phyloP scores from a whole-genome alignment of 2,329 filamentous ascomycete genomes.

The Elsinoe australis region DNA sequence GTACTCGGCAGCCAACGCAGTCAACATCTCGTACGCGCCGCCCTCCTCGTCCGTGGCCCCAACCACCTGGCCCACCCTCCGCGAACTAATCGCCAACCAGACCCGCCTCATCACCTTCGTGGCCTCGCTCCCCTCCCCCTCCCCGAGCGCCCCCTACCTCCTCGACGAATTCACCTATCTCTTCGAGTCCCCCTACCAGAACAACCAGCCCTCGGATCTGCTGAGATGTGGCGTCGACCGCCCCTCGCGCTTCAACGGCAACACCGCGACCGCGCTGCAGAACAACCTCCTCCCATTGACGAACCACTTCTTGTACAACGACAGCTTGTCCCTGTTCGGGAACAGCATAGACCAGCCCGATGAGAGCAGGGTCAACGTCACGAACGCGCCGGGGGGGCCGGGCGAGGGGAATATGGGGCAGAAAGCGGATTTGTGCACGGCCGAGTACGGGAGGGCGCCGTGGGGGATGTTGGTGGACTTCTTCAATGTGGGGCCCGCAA shows the following conservation, averaged over 20 bases:
- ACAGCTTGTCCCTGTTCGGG: constrained; percentile 42
- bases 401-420: constrained; percentile 46
- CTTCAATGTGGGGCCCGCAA: constrained; percentile 63
- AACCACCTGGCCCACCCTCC: constrained; percentile 62
- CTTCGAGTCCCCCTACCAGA: constrained; percentile 66
- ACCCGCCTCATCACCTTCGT: constrained; percentile 64
- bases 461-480: constrained; percentile 74
- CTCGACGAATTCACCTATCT: constrained; percentile 58
- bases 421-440: constrained; percentile 45
- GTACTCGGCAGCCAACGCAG: constrained; percentile 54
- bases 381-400: constrained; percentile 54
- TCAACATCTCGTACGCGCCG: constrained; percentile 54
- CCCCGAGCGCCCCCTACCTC: constrained; percentile 47
- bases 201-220: constrained; percentile 56
- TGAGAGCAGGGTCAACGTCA: constrained; percentile 51
- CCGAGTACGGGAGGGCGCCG: constrained; percentile 56
- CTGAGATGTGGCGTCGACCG: constrained; percentile 60
- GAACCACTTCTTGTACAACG: constrained; percentile 69
- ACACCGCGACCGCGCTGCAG: constrained; percentile 44
- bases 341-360: constrained; percentile 52
- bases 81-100: constrained; percentile 55
- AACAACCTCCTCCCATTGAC: constrained; percentile 60
- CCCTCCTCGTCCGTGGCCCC: constrained; percentile 37
- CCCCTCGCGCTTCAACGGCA: constrained; percentile 47
- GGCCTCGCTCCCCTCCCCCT: constrained; percentile 36